phyloP scores from a whole-genome alignment of 345 rosid species.

The Lumnitzera littorea region DNA sequence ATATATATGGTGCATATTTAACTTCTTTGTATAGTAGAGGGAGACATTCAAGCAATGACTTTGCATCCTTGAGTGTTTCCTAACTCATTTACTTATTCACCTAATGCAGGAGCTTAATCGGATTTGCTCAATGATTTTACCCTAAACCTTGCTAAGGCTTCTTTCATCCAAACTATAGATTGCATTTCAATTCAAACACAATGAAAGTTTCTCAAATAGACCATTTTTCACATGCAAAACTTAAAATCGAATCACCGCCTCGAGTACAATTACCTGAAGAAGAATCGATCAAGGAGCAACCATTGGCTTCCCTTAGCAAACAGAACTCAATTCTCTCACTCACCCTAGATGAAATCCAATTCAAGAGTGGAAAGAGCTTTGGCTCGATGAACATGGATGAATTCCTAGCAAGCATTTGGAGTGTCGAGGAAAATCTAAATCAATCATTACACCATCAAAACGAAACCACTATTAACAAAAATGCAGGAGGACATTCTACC shows the following conservation, averaged over 20 bases:
- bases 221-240: neutral
- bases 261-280: conserved; percentile 11
- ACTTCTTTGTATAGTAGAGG: no score
- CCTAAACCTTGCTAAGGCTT: no score
- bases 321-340: conserved; percentile 56
- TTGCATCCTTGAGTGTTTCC: no score
- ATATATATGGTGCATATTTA: no score
- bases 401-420: conserved; percentile 72
- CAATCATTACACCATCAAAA: conserved; percentile 11
- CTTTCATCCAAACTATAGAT: no score
- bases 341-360: conserved; percentile 74
- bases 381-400: conserved; percentile 97
- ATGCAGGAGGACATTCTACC: conserved; percentile 8
- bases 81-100: no score
- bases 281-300: conserved; percentile 9
- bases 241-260: conserved; percentile 4
- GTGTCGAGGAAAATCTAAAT: conserved; percentile 43
- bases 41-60: no score
- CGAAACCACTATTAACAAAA: neutral
- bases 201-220: no score
- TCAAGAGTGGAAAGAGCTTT: conserved; percentile 64
- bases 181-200: no score
- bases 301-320: conserved; percentile 14
- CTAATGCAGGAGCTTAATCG: no score
- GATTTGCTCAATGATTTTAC: no score